Evolutionary conservation across 2,329 filamentous ascomycete genomes (phyloP).

Genomic region (Rugonectria rugulosa): DNA sequence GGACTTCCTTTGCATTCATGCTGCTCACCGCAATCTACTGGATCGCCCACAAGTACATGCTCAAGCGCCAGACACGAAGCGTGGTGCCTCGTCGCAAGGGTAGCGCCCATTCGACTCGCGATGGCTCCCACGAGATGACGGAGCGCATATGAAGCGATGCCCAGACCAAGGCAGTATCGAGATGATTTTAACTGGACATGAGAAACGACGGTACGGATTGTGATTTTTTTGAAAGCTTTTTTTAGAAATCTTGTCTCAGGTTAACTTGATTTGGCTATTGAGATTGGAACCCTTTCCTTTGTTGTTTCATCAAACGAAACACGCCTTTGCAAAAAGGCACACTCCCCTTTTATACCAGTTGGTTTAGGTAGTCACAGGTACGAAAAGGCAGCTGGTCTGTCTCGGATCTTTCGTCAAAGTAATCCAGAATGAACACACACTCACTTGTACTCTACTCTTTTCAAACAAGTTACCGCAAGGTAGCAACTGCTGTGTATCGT

Average conservation of each 20-base stretch:
- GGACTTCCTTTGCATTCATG: conserved; percentile 58
- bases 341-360: not conserved
- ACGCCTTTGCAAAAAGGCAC: not conserved
- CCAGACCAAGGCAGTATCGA: no score
- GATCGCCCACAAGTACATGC: conserved; percentile 44
- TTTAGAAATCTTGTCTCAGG: not conserved
- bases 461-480: not conserved
- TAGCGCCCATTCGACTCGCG: not conserved
- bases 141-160: not conserved
- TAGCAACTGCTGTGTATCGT: not conserved
- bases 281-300: not conserved
- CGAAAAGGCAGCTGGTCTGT: not conserved
- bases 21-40: conserved; percentile 50
- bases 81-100: conserved; percentile 38
- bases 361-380: not conserved
- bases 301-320: not conserved
- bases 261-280: not conserved
- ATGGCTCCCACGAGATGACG: not conserved
- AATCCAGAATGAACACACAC: not conserved
- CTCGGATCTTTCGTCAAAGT: not conserved
- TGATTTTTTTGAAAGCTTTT: no score
- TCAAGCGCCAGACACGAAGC: conserved; percentile 39
- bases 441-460: no score
- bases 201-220: not conserved
- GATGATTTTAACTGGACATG: not conserved